A percentile compares a stretch with the other conserved stretches of the same genome.
These are phyloP conservation scores for Quercus phellos DNA, from an alignment of 331 rosid species.

Conservation along the genomic window DNA sequence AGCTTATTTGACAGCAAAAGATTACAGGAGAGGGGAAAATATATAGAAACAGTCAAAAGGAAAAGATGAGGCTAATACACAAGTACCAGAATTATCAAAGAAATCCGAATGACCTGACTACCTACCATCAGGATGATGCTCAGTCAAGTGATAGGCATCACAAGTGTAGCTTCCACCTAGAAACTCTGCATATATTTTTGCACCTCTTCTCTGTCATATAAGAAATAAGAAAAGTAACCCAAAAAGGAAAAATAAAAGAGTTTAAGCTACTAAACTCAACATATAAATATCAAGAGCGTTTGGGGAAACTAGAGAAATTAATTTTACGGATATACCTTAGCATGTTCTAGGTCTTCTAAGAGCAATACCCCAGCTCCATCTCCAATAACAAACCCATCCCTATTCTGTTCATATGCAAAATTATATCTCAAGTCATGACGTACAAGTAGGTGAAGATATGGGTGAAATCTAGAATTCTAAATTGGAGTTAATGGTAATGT, in stretches of 20 bases:
- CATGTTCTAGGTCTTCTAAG: constrained; percentile 92
- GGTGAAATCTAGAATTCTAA: background rate
- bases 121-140: constrained; percentile 90
- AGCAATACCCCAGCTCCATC: constrained; percentile 97
- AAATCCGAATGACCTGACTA: background rate
- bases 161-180: constrained; percentile 88
- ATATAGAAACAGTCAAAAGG: background rate
- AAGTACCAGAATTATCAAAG: background rate
- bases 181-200: constrained; percentile 82
- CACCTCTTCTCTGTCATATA: constrained; percentile 77
- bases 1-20: background rate
- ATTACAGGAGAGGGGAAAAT: background rate
- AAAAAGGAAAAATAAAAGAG: background rate
- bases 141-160: constrained; percentile 91
- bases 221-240: background rate
- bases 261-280: background rate
- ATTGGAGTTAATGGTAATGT: background rate
- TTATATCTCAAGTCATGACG: constrained; percentile 18
- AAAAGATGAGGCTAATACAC: background rate
- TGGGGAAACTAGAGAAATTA: background rate
- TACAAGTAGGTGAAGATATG: background rate
- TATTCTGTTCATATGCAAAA: constrained; percentile 58
- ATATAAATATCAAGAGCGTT: background rate
- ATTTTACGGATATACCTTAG: constrained; percentile 51
- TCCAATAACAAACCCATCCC: constrained; percentile 98